Evolutionary conservation across 2,329 filamentous ascomycete genomes (phyloP), one percentile per base, ranked within the genome.

Genomic region (Coniella lustricola): DNA sequence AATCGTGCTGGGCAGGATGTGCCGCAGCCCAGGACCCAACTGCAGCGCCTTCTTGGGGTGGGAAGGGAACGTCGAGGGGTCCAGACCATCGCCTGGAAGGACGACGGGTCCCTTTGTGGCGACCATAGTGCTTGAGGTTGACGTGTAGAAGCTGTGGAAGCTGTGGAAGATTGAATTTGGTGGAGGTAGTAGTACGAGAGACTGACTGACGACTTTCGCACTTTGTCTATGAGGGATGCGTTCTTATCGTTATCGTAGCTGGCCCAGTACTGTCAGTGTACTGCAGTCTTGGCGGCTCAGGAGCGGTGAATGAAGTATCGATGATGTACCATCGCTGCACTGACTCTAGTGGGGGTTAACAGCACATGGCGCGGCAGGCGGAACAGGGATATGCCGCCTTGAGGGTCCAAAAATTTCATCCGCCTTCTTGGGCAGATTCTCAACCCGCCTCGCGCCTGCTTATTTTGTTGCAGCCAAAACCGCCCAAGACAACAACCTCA

Each of bases 21-120:
- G 83, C 53, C 85, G 85, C 49, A 96, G 75, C 48, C 90, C 90
- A 14, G 89, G 87, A 22, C 90, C 90, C 21, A 96, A 76, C 48
- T 87, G 87, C 54, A 95, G 73, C 34, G 88, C 80, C 53, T 80
- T 73, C 57, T 83, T 87, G 41, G 76, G 74, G 54, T 84, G 76
- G 25, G 78, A 78, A 2, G 88, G 87, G 33, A 95, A 75, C 32
- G 77, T 68, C 21, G 77, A 73, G 1, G 77, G 64, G 50, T 87
- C 79, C 39, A 96, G 76, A 29, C 70, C 62, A 58, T 96, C 90
- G 56, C 93, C 90, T 0, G 93, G 93, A 7, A 97, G 79, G 53
- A 96, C 79, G 54, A 91, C 72, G 40, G 70, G 69, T n/a, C 73
- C 67, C 22, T 79, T 72, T 21, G 25, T 20, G 22, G 48, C 32